Percentiles rank a stretch among this genome's conserved stretches.
phyloP scores from a whole-genome alignment of 495 filamentous ascomycete genomes.

The Lasiosphaeria ovina region DNA sequence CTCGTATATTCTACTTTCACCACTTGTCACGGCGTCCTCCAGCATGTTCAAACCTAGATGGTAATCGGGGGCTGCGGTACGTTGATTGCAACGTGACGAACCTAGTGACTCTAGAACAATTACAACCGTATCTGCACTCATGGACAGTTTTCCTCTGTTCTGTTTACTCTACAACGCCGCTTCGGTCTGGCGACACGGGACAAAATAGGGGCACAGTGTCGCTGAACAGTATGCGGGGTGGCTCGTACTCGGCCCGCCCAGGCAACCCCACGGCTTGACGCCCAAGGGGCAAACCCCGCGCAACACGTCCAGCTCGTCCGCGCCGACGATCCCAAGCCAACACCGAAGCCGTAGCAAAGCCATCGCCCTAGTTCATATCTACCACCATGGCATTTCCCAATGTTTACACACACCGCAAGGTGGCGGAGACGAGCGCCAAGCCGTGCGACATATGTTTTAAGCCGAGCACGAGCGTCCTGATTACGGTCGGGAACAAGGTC shows the following conservation, averaged over 20 bases:
- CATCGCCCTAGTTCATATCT: not conserved
- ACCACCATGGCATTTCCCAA: conserved; percentile 64
- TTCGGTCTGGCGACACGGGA: no score
- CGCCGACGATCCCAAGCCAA: not conserved
- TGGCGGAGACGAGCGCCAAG: conserved; percentile 79
- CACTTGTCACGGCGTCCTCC: no score
- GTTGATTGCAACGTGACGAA: no score
- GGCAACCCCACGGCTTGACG: not conserved
- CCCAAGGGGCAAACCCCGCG: not conserved
- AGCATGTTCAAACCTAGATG: no score
- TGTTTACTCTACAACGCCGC: no score
- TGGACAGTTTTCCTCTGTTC: no score
- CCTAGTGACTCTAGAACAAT: no score
- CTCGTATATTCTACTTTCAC: no score
- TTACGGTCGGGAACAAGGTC: conserved; percentile 89
- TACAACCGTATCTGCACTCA: no score
- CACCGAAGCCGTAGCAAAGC: not conserved
- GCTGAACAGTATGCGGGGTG: not conserved
- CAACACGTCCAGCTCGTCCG: not conserved
- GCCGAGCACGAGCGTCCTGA: conserved; percentile 78
- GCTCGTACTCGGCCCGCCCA: not conserved
- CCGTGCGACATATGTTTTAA: conserved; percentile 91
- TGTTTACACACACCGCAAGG: conserved; percentile 80
- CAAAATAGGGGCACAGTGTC: not conserved
- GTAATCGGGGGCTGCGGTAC: no score